Conservation (phyloP, 2,329 filamentous ascomycete species). For the Colletotrichum caudatum region DNA sequence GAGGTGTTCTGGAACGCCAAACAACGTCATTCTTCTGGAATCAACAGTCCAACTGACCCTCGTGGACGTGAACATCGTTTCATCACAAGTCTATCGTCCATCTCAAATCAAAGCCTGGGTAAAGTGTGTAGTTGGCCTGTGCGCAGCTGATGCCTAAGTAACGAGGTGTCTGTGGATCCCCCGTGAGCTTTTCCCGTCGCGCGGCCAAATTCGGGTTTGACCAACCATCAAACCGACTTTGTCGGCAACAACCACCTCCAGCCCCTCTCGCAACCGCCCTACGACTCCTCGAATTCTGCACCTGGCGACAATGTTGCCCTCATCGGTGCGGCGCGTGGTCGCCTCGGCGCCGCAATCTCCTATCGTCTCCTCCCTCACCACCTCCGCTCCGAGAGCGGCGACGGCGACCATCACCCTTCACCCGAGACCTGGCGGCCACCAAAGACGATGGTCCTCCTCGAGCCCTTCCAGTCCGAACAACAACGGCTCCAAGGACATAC, state of each 20-base stretch:
- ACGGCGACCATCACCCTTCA: slow-evolving; percentile 50
- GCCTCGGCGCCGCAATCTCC: slow-evolving; percentile 60
- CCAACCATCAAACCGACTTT: slow-evolving; percentile 49
- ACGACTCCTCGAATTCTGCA: slow-evolving; percentile 38
- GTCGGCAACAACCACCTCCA: slow-evolving; percentile 45
- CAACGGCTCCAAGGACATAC: slow-evolving; percentile 64
- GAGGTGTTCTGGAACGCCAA: background rate
- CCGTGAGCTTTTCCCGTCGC: slow-evolving; percentile 51
- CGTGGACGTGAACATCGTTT: slow-evolving; percentile 18
- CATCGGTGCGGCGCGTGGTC: slow-evolving; percentile 67
- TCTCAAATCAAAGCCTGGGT: slow-evolving; percentile 15
- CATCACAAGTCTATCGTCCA: slow-evolving; percentile 14
- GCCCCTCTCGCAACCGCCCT: slow-evolving; percentile 11
- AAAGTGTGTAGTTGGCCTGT: slow-evolving; percentile 27
- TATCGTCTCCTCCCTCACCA: slow-evolving; percentile 57
- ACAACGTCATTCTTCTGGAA: slow-evolving; percentile 14
- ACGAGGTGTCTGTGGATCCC: slow-evolving; percentile 36
- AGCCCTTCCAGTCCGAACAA: slow-evolving; percentile 73
- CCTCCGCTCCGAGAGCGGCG: slow-evolving; percentile 55
- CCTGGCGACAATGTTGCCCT: slow-evolving; percentile 59
- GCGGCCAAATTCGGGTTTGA: slow-evolving; percentile 54
- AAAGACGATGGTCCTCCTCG: slow-evolving; percentile 70
- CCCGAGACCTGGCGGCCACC: slow-evolving; percentile 53
- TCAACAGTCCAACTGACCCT: background rate
- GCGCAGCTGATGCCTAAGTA: slow-evolving; percentile 32